Evolutionary conservation across 2,329 filamentous ascomycete genomes (phyloP), one percentile per base, ranked within the genome.

Genomic region (Saccharata proteae): DNA sequence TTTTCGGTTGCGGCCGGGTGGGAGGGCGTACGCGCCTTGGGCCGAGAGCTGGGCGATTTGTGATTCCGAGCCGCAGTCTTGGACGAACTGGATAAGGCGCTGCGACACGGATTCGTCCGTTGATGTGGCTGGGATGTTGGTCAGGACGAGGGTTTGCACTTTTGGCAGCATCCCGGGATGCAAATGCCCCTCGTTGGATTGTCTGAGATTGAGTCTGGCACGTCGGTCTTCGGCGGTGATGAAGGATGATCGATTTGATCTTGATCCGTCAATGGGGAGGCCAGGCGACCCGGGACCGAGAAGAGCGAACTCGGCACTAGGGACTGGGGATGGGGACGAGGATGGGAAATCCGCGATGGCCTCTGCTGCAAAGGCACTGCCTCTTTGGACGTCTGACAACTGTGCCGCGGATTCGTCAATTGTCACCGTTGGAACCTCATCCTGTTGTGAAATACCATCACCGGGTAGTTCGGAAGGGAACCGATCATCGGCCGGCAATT

Each of bases 141-240:
- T 74, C 26, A 77, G 50, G 3, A 72, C 58, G 4, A 77, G 45
- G 0, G 66, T 71, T 30, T 62, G 59, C 6, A 74, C 43, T 29
- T 66, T 62, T 8, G 69, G 63, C 3, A 74, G 49, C 52, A 67
- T 64, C 8, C 61, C 66, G 10, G 71, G 70, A 43, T 74, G 69
- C 6, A 74, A 49, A 15, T 43, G 38, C 19, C 46, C 42, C 18
- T 52, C 44, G 29, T 44, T 39, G 1, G 53, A 47, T 23, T 55
- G 50, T 4, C 51, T 47, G 18, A 50, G 33, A n/a, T 50, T 41
- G 4, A 55, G 36, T 9, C 46, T 41, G 18, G 47, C 42, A 30
- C 44, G 45, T 12, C 45, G 43, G 16, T 53, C 48, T 30, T 53
- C 46, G 3, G 50, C 40, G 7, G 19, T n/a, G 19, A 21, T n/a